Base-by-base conservation (phyloP, 768 basidiomycete species). In the Neoboletus subvelutipes region DNA sequence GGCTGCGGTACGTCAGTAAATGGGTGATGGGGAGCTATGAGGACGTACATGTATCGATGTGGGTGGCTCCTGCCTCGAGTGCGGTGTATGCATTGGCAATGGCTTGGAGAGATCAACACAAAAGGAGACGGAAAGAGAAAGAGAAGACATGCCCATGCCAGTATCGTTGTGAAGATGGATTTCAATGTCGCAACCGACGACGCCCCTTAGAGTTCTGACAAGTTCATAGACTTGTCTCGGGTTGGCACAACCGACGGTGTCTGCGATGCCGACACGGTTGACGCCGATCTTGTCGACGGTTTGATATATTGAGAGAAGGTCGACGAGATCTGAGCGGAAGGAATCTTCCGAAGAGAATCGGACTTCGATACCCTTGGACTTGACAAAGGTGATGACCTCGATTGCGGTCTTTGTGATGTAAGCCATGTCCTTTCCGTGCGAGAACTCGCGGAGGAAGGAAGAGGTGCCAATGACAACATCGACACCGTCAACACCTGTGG, bases 321-420 rank as follows among this genome's bases (percentile, higher is more conserved):
- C 97, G 75, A 98, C 97, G 57, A 99, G 87, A 77, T 99, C 96
- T 64, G 95, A 98, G 64, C 97, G 92, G 92, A 99, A 99, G 20
- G 94, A 97, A 73, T 99, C 97, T 75, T 99, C 97, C 29, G 96
- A 95, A 5, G 97, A 98, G 84, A 99, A 99, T 57, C 97, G 94
- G 71, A 99, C 93, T 78, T 99, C 97, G 68, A 99, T 96, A 58
- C 88, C 89, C 89, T 98, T 99, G 79, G 91, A 94, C 83, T 99
- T 99, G 83, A 99, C 96, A 67, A 89, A 99, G 67, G 96, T 85
- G 76, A 99, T 99, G 65, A 99, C 97, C 74, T 98, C 95, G 67
- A 98, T 94, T 58, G 96, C 96, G 39, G 93, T 90, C 78, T 95
- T 98, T 80, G 96, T 96, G 79, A 99, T 99, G 78, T 97, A 99